phyloP scores from a whole-genome alignment of 306 rosid species.

The Vigna hirtella region DNA sequence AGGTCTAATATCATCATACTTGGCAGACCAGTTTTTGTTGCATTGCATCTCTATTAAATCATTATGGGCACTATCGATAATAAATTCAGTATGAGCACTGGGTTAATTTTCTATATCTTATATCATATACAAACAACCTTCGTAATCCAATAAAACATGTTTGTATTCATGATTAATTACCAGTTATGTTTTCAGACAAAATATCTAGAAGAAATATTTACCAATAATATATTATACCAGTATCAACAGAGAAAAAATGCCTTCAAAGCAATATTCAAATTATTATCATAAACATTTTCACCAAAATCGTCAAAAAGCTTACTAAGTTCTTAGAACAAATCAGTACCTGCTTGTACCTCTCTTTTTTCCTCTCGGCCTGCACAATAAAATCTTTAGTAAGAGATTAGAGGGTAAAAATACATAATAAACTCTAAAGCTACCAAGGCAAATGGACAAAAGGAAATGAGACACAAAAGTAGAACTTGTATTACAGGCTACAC shows the following conservation, averaged over 20 bases:
- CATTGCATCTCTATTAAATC: slow-evolving; percentile 31
- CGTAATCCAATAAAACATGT: slow-evolving; percentile 21
- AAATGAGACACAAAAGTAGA: slow-evolving; percentile 29
- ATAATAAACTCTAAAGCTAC: slow-evolving; percentile 11
- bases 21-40: slow-evolving; percentile 27
- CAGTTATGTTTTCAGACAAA: slow-evolving; percentile 1
- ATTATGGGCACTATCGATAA: slow-evolving; percentile 6
- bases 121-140: slow-evolving; percentile 35
- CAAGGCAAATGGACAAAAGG: slow-evolving; percentile 18
- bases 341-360: slow-evolving; percentile 84
- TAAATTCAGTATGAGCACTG: slow-evolving; percentile 12
- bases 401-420: not conserved
- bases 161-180: slow-evolving; percentile 17
- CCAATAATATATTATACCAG: not conserved
- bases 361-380: slow-evolving; percentile 77
- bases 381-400: slow-evolving; percentile 42
- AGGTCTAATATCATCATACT: slow-evolving; percentile 18
- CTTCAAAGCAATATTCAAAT: slow-evolving; percentile 22
- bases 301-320: slow-evolving; percentile 8
- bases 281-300: not conserved
- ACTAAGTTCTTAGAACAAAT: slow-evolving; percentile 27
- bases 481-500: not conserved
- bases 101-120: slow-evolving; percentile 24
- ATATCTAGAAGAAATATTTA: slow-evolving; percentile 16
- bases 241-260: slow-evolving; percentile 32